Evolutionary conservation across 2,329 filamentous ascomycete genomes (phyloP).

Genomic region (Cucurbitaria berberidis): DNA sequence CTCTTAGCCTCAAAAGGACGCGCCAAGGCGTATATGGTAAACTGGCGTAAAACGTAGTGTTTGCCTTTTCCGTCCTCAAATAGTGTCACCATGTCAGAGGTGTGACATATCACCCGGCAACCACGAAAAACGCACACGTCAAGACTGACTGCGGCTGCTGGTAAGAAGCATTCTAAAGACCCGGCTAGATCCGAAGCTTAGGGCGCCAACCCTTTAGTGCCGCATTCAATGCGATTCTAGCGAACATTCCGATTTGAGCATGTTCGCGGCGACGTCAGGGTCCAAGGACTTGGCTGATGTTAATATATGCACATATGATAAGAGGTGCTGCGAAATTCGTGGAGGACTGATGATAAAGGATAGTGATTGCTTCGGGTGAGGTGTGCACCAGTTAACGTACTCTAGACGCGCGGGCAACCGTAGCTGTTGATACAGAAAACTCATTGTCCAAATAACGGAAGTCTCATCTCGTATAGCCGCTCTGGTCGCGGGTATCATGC

Average conservation of each 20-base stretch:
- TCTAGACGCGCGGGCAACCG: neutral
- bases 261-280: slow-evolving; percentile 18
- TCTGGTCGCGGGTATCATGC: slow-evolving; percentile 8
- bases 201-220: slow-evolving; percentile 48
- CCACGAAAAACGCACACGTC: no score
- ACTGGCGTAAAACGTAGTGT: slow-evolving; percentile 2
- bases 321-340: neutral
- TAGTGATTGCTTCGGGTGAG: neutral
- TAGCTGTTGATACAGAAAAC: neutral
- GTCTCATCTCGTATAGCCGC: neutral
- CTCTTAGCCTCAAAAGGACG: slow-evolving; percentile 26
- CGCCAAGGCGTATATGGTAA: slow-evolving; percentile 26
- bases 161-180: slow-evolving; percentile 17
- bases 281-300: slow-evolving; percentile 15
- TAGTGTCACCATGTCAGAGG: neutral
- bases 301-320: neutral
- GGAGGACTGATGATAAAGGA: neutral
- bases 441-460: neutral
- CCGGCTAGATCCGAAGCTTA: slow-evolving; percentile 35
- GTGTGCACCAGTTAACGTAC: neutral
- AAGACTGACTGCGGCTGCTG: no score
- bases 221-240: slow-evolving; percentile 29
- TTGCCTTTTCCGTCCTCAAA: neutral
- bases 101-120: no score
- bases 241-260: slow-evolving; percentile 36